phyloP scores from a whole-genome alignment of 768 basidiomycete species.

The Lactifluus volemus region DNA sequence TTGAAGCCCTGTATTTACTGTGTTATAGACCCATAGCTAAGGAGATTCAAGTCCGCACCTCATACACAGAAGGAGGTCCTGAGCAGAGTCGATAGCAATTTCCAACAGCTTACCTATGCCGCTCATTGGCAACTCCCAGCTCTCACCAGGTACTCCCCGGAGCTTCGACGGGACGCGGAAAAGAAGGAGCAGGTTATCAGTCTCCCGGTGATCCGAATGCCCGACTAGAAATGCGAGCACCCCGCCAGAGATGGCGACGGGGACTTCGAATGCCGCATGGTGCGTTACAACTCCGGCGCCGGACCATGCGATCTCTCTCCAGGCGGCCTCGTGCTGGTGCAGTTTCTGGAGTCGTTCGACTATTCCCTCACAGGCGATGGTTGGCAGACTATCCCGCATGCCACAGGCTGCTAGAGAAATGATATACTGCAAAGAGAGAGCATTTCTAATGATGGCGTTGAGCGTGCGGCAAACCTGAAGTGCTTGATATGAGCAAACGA shows the following conservation, averaged over 20 bases:
- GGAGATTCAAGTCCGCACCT: background rate
- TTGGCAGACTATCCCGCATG: slow-evolving; percentile 5
- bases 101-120: slow-evolving; percentile 10
- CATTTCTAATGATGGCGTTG: slow-evolving; percentile 2
- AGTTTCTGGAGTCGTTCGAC: slow-evolving; percentile 2
- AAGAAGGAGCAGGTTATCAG: background rate
- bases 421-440: slow-evolving; percentile 8
- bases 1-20: background rate
- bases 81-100: slow-evolving; percentile 10
- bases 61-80: slow-evolving; percentile 9
- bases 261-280: background rate
- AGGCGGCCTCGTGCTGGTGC: slow-evolving; percentile 11
- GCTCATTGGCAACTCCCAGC: slow-evolving; percentile 6
- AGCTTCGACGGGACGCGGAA: slow-evolving; percentile 9
- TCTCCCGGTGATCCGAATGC: background rate
- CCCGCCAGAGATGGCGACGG: slow-evolving; percentile 8
- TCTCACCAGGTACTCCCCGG: slow-evolving; percentile 8
- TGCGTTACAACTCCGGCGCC: slow-evolving; percentile 4
- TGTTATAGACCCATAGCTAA: background rate
- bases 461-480: slow-evolving; percentile 8
- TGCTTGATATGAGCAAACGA: background rate
- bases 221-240: slow-evolving; percentile 10
- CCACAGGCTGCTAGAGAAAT: slow-evolving; percentile 8
- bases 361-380: background rate
- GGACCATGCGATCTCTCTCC: slow-evolving; percentile 12